Base-by-base conservation (phyloP, 2,329 filamentous ascomycete species). In the Diplodia sapinea region DNA sequence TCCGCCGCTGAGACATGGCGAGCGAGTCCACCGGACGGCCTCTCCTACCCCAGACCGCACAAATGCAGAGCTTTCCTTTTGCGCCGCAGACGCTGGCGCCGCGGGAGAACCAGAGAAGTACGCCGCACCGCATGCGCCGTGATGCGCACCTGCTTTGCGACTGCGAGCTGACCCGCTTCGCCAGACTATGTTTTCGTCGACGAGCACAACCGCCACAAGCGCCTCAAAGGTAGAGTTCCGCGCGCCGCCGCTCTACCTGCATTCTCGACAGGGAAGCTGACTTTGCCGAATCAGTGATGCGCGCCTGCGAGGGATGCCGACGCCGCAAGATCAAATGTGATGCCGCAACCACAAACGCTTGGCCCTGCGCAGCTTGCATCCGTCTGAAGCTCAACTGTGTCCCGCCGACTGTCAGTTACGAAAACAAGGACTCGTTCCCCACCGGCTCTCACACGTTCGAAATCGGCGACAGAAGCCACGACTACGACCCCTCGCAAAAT, bases 121-220 rank as follows among this genome's bases (percentile, higher is more conserved):
- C 84, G 89, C 78, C 57, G 40, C 61, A 47, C 67, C 59, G 47
- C 26, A 61, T 50, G 57, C 57, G 57, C 40, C 40, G 57, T 43
- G 4, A 26, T 5, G n/a, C 17, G 57, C 26, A 26, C 9, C 8
- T 43, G 8, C 23, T 20, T 50, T 17, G 57, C 57, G 57, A 38
- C 11, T 20, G 3, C 12, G 36, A 29, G 36, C 65, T 75, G 70
- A 77, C 70, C 57, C 47, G 51, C 31, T 64, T 55, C 68, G 69
- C 55, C 74, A 96, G 94, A 97, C 79, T 98, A 97, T 91, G 95
- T 98, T 74, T 98, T 98, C 77, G 95, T 98, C 68, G 94, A 98
- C 80, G 94, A 98, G 80, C 95, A 98, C 80, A 98, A 98, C 82
- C 91, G 95, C 71, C 95, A 98, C 81, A 98, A 98, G 82, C 88